These are phyloP conservation scores for Vigna angularis DNA, from an alignment of 306 rosid genomes.

Conservation along the genomic window DNA sequence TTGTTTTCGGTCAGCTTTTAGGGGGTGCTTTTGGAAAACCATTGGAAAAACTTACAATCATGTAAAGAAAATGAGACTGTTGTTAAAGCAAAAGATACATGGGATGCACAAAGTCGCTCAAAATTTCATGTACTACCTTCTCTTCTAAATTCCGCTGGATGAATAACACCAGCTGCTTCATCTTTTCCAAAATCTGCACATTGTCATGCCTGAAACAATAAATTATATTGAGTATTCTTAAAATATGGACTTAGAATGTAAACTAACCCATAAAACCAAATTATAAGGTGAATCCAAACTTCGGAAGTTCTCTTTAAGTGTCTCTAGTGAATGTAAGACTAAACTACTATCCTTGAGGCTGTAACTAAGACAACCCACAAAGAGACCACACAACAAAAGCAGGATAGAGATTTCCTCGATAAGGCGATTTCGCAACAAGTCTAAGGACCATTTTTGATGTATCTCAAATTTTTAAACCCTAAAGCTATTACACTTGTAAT, in stretches of 20 bases:
- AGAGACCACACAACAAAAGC: no score
- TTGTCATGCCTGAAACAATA: slow-evolving; percentile 82
- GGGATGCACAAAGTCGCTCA: background rate
- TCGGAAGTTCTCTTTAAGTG: background rate
- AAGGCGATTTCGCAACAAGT: no score
- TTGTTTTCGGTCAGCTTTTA: background rate
- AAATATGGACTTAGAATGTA: background rate
- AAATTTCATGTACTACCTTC: slow-evolving; percentile 62
- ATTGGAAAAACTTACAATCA: slow-evolving; percentile 1
- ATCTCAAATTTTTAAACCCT: slow-evolving; percentile 8
- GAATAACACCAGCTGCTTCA: slow-evolving; percentile 91
- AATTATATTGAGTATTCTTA: slow-evolving; percentile 25
- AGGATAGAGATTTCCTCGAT: no score
- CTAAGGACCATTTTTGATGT: slow-evolving; percentile 10
- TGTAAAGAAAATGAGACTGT: slow-evolving; percentile 20
- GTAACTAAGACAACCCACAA: background rate
- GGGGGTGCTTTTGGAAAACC: background rate
- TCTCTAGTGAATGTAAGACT: background rate
- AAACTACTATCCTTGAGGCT: no score
- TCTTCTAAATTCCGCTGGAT: slow-evolving; percentile 85
- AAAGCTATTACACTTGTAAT: slow-evolving; percentile 37
- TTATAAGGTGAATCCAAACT: background rate
- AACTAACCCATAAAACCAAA: background rate
- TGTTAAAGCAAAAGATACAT: slow-evolving; percentile 14
- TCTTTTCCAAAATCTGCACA: slow-evolving; percentile 82